phyloP scores from a whole-genome alignment of 2,329 filamentous ascomycete species.

The Gliomastix tumulicola region DNA sequence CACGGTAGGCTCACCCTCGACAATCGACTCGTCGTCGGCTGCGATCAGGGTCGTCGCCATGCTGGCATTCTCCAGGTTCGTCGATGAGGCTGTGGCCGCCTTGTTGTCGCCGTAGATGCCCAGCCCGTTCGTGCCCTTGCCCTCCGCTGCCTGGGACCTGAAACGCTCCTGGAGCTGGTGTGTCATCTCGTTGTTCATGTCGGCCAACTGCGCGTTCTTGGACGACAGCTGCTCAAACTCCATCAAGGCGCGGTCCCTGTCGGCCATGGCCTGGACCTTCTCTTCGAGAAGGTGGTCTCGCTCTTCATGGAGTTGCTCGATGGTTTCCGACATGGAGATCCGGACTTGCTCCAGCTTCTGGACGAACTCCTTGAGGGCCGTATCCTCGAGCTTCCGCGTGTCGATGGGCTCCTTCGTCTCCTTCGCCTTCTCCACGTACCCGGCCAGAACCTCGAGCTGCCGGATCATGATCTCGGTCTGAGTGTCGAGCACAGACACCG shows the following conservation, averaged over 20 bases:
- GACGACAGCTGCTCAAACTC: constrained; percentile 93
- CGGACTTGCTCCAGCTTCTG: constrained; percentile 62
- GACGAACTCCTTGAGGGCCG: constrained; percentile 85
- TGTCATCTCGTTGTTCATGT: constrained; percentile 92
- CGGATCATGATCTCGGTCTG: constrained; percentile 94
- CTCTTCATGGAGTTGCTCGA: constrained; percentile 59
- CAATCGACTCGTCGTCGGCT: constrained; percentile 54
- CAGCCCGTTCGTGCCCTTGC: constrained; percentile 44
- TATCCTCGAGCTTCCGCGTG: constrained; percentile 75
- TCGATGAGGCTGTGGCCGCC: constrained; percentile 40
- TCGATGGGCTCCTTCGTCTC: constrained; percentile 75
- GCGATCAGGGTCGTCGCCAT: constrained; percentile 54
- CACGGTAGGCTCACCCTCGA: constrained; percentile 78
- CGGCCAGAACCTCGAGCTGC: constrained; percentile 82
- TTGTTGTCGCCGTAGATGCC: constrained; percentile 50
- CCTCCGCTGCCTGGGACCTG: constrained; percentile 60
- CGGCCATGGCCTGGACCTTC: constrained; percentile 70
- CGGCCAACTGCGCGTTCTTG: constrained; percentile 89
- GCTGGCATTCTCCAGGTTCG: constrained; percentile 45
- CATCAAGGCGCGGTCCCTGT: constrained; percentile 87
- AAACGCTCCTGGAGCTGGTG: constrained; percentile 91
- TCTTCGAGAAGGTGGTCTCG: constrained; percentile 80
- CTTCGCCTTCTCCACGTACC: constrained; percentile 82
- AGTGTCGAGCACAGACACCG: constrained; percentile 87
- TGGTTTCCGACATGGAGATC: constrained; percentile 46